A percentile compares a stretch with the other conserved stretches of the same genome.
Evolutionary conservation across 2,329 filamentous ascomycete genomes (phyloP).

Genomic region (Scolecobasidium constrictum): DNA sequence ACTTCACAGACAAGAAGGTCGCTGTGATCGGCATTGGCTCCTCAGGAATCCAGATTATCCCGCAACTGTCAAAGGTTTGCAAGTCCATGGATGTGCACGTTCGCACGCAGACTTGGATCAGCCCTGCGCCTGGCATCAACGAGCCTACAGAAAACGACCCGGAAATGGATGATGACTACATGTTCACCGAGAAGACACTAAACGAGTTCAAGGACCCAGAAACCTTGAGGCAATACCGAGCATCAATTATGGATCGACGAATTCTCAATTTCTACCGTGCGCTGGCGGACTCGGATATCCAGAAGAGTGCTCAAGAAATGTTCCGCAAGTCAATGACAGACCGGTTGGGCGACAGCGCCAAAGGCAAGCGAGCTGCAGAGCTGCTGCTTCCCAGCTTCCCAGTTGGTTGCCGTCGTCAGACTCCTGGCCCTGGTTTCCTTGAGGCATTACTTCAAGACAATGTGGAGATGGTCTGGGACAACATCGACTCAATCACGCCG

Average conservation of each 20-base stretch:
- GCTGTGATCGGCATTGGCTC: slow-evolving; percentile 46
- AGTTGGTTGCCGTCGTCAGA: slow-evolving; percentile 36
- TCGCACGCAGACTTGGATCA: not conserved
- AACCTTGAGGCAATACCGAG: not conserved
- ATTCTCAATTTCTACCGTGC: not conserved
- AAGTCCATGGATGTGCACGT: not conserved
- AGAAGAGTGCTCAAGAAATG: slow-evolving; percentile 43
- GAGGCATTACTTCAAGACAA: slow-evolving; percentile 34
- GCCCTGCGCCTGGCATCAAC: not conserved
- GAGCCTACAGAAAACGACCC: not conserved
- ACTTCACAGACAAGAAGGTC: slow-evolving; percentile 42
- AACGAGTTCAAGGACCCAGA: slow-evolving; percentile 4
- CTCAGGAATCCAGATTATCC: slow-evolving; percentile 24
- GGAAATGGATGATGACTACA: slow-evolving; percentile 5
- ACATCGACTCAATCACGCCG: slow-evolving; percentile 35
- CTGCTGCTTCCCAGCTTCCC: slow-evolving; percentile 30
- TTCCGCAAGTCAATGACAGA: not conserved
- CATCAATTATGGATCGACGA: not conserved
- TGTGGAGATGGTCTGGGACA: slow-evolving; percentile 22
- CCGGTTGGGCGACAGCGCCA: slow-evolving; percentile 18
- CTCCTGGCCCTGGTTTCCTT: slow-evolving; percentile 41
- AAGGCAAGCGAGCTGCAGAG: slow-evolving; percentile 31
- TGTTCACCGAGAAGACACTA: not conserved
- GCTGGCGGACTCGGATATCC: slow-evolving; percentile 27
- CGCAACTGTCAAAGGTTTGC: slow-evolving; percentile 10